Evolutionary conservation across 2,329 filamentous ascomycete species (phyloP), one percentile per base, ranked within the genome.

Genomic region (Penicillium sp.): DNA sequence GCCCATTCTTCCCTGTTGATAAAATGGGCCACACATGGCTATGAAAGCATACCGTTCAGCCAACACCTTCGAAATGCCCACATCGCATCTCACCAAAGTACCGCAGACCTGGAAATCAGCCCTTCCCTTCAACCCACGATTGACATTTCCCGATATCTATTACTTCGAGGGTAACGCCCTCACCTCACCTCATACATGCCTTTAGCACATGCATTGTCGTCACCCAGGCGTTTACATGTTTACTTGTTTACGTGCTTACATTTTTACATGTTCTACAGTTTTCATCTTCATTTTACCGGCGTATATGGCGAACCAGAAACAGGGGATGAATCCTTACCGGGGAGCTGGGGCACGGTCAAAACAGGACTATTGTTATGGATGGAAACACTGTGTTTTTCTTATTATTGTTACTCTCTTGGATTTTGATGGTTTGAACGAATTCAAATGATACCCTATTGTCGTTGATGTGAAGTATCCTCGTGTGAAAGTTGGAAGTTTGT

Each of bases 1-100:
- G 76, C 37, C 79, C 80, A 13, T 80, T 81, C 58, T 72, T 73
- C 33, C 79, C 78, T 8, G 45, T 56, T 7, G 69, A 66, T 30
- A 57, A 56, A 37, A 45, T 37, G 22, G 72, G 70, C 15, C 58
- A 65, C 33, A 60, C 67, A 22, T 59, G 69, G 56, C 72, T 75
- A 8, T 76, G 59, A 70, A 51, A 12, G 35, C 13, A 30, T 33
- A 19, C 28, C 4, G 4, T 19, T 24, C 10, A 7, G 12, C 28
- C 13, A 12, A 17, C 17, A 7, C n/a, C 3, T 15, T 22, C 17
- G 17, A 19, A 13, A 13, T 22, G 2, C 28, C 9, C 28, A 33
- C 28, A 19, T 3, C 24, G 2, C 9, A 26, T 10, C 44, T 47
- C 4, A 17, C 10, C n/a, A 15, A 12, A 47, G 22, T 3, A 15